Percentiles rank a stretch among this genome's conserved stretches.
phyloP scores from a whole-genome alignment of 805 yeast genomes.

The Candida multigemmis region DNA sequence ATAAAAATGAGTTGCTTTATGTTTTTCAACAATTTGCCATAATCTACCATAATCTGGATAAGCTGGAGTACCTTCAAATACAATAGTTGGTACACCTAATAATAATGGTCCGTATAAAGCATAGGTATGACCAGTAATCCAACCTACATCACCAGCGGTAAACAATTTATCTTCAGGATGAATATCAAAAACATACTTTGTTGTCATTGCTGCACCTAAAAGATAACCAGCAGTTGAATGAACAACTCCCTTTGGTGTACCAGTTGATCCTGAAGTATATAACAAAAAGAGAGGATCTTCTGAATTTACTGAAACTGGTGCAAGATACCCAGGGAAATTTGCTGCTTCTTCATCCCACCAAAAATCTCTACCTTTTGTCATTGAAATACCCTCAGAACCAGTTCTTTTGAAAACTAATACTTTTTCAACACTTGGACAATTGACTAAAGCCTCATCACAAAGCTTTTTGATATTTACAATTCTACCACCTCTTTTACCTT shows the following conservation, averaged over 20 bases:
- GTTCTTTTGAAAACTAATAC: constrained; percentile 73
- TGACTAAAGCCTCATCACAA: constrained; percentile 68
- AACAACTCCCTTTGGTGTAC: constrained; percentile 81
- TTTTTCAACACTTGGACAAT: constrained; percentile 57
- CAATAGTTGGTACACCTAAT: constrained; percentile 70
- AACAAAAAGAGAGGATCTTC: constrained; percentile 77
- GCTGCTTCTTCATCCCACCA: constrained; percentile 70
- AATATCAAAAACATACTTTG: constrained; percentile 69
- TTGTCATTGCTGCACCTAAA: constrained; percentile 63
- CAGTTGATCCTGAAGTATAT: constrained; percentile 83
- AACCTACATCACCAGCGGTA: constrained; percentile 87
- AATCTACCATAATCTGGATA: constrained; percentile 74
- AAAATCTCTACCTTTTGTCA: constrained; percentile 51
- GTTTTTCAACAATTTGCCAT: constrained; percentile 67
- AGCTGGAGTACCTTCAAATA: constrained; percentile 84
- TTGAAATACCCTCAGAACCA: constrained; percentile 44
- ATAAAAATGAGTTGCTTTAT: constrained; percentile 70
- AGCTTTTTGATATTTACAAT: constrained; percentile 73
- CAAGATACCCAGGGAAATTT: constrained; percentile 58
- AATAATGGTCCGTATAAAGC: constrained; percentile 75
- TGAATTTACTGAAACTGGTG: constrained; percentile 69
- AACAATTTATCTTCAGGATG: constrained; percentile 67
- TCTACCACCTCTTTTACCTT: constrained; percentile 77
- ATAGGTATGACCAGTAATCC: constrained; percentile 87
- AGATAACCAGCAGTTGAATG: constrained; percentile 78